Base-by-base conservation (phyloP, 805 yeast genomes). In the Candida quercuum region DNA sequence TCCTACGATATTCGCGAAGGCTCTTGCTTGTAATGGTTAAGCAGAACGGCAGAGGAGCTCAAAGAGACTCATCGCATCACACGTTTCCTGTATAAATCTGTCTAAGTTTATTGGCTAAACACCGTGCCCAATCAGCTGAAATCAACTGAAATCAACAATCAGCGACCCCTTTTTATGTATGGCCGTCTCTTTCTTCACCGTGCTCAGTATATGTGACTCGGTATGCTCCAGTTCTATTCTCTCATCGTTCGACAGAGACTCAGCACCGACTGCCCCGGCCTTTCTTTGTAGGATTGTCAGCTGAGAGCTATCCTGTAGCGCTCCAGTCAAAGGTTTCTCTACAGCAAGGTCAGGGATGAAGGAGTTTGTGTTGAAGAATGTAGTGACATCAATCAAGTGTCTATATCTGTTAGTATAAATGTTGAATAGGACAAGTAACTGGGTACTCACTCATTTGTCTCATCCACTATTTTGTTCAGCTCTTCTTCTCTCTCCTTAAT, bases 391-490 rank as follows among this genome's bases (percentile, higher is more conserved):
- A 42, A 42, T 48, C 22, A 38, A 35, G 32, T 47, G 45, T 39
- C 42, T 36, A 14, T 13, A 22, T 5, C 9, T 20, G 39, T 27
- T 36, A 27, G 34, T 26, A 28, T n/a, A n/a, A n/a, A n/a, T n/a
- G n/a, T n/a, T n/a, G n/a, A n/a, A n/a, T n/a, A n/a, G n/a, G n/a
- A n/a, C n/a, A n/a, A n/a, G n/a, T n/a, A 12, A 33, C 18, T 17
- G 13, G 12, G 26, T 21, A 39, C 43, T 35, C 26, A 40, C 43
- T 55, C 59, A 28, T 48, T 54, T 4, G 60, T 54, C 22, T 70
- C 75, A 43, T 66, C 66, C 33, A 72, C 78, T 13, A 72, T 71
- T 19, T 54, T 51, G 38, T 66, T 66, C 31, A 72, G 54, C 43
- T 72, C 76, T 32, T 63, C 67, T 42, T 72, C 75, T 43, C 78